Conservation (phyloP, 345 rosid genomes). For the Arabidopsis arenosa region DNA sequence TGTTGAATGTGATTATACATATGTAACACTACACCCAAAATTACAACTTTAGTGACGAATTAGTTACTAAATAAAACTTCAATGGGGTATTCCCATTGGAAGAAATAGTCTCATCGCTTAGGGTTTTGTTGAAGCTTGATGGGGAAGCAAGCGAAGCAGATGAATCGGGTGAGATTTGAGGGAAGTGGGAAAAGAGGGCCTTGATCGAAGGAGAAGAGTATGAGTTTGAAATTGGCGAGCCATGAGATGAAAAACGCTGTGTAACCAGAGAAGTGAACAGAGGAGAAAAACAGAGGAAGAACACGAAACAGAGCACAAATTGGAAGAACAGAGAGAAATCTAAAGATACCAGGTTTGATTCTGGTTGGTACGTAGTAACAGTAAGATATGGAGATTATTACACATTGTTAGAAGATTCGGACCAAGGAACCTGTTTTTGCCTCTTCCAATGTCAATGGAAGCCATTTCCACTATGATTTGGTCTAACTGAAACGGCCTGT, state of each 20-base stretch:
- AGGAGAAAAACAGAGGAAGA: conserved; percentile 51
- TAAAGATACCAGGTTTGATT: conserved; percentile 4
- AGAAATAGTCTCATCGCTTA: neutral
- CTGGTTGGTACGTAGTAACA: conserved; percentile 13
- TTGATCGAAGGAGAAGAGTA: conserved; percentile 48
- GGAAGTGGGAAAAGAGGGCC: too few relatives aligned
- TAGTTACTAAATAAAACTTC: neutral
- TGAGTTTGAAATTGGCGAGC: conserved; percentile 56
- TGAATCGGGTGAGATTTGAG: conserved; percentile 30
- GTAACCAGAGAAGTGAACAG: conserved; percentile 18
- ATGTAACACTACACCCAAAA: conserved; percentile 21
- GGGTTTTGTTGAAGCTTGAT: conserved; percentile 47
- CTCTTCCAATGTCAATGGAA: too few relatives aligned
- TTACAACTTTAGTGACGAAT: conserved; percentile 36
- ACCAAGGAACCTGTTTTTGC: too few relatives aligned
- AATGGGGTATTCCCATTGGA: conserved; percentile 8
- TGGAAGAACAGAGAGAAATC: conserved; percentile 53
- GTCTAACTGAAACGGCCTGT: too few relatives aligned
- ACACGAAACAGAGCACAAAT: conserved; percentile 46
- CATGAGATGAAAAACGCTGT: conserved; percentile 47
- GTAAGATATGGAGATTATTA: conserved; percentile 13
- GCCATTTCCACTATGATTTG: too few relatives aligned
- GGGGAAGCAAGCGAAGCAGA: conserved; percentile 47
- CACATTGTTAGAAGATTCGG: too few relatives aligned
- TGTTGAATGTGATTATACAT: conserved; percentile 3